These are phyloP conservation scores for Zychaea mexicana DNA, from an alignment of 371 early-diverging fungal species.

Conservation along the genomic window DNA sequence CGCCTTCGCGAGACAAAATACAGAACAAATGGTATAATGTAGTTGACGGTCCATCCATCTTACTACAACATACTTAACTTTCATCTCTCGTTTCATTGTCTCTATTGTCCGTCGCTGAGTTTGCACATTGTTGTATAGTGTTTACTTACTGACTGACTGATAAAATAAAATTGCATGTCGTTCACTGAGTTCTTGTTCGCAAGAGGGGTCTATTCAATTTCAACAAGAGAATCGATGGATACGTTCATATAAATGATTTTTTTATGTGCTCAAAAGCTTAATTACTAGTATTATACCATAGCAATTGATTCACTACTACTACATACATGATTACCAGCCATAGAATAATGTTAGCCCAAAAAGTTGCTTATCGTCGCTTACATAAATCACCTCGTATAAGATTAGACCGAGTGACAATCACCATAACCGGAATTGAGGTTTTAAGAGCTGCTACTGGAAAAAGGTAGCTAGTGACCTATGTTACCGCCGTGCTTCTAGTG, in stretches of 20 bases:
- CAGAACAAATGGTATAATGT: no score
- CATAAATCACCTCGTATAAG: constrained; percentile 57
- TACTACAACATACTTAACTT: no score
- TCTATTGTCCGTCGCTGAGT: no score
- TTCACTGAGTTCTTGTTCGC: constrained; percentile 37
- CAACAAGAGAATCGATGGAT: no score
- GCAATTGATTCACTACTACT: no score
- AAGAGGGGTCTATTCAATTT: no score
- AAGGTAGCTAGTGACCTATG: constrained; percentile 62
- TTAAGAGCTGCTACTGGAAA: constrained; percentile 74
- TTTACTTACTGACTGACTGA: constrained; percentile 42
- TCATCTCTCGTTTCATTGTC: no score
- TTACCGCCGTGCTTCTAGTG: constrained; percentile 36
- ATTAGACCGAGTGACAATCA: constrained; percentile 72
- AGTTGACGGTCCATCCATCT: no score
- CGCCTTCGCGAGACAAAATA: no score
- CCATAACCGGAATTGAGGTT: constrained; percentile 76
- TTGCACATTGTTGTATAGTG: no score
- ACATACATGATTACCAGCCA: constrained; percentile 63
- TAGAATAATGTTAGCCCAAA: constrained; percentile 67
- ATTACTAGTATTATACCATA: no score
- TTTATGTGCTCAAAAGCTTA: no score
- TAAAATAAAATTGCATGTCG: constrained; percentile 43
- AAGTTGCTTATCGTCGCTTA: constrained; percentile 52
- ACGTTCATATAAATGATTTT: not conserved